Evolutionary conservation across 805 yeast species (phyloP).

Genomic region (Pichia rugopelliculosa): DNA sequence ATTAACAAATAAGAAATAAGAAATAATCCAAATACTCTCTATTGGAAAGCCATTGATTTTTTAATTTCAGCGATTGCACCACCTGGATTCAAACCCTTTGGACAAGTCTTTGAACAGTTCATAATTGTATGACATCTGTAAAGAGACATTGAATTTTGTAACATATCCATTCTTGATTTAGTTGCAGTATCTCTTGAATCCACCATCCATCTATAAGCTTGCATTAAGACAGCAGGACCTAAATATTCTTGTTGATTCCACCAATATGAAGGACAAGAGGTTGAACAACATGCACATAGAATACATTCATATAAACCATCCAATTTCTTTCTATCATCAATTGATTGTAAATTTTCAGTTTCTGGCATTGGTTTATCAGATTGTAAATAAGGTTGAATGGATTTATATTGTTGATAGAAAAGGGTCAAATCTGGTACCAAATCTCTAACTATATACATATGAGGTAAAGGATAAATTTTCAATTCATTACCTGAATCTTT

Average conservation of each 20-base stretch:
- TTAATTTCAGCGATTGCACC: constrained; percentile 94
- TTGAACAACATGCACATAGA: constrained; percentile 97
- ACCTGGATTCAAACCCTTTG: constrained; percentile 98
- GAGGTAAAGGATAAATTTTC: constrained; percentile 95
- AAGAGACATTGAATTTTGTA: constrained; percentile 94
- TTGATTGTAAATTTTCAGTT: constrained; percentile 82
- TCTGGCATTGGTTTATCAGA: constrained; percentile 83
- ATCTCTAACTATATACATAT: constrained; percentile 95
- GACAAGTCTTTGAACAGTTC: constrained; percentile 98
- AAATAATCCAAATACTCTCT: background rate
- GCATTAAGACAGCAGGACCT: constrained; percentile 99
- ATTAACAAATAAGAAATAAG: background rate
- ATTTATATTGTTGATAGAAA: constrained; percentile 96
- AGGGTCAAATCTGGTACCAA: constrained; percentile 96
- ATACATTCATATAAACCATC: constrained; percentile 98
- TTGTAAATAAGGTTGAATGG: constrained; percentile 94
- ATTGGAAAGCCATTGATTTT: constrained; percentile 63
- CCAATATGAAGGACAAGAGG: constrained; percentile 99
- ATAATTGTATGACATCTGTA: constrained; percentile 98
- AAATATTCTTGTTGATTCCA: constrained; percentile 99
- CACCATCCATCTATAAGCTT: constrained; percentile 97
- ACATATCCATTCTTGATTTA: constrained; percentile 70
- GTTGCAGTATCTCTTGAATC: constrained; percentile 95
- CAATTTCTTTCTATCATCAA: constrained; percentile 89
- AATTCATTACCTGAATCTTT: constrained; percentile 63